Base-by-base conservation (phyloP, 495 filamentous ascomycete species). In the Podospora anserina region DNA sequence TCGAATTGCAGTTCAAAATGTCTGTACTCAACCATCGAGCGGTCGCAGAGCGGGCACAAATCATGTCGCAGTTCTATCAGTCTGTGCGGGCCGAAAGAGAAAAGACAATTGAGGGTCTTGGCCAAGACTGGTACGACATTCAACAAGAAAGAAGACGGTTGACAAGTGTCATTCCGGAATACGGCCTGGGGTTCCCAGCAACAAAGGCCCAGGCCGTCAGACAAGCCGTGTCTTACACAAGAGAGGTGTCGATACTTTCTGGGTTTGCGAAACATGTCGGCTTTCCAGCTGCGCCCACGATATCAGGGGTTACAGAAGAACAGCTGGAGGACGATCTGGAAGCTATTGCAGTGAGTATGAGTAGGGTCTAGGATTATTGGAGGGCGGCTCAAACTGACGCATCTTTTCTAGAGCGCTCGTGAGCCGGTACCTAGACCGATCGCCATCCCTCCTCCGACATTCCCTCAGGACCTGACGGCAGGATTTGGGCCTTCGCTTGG, bases 251-350 rank as follows among this genome's bases (percentile, higher is more conserved):
- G 5, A 85, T 97, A 16, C 85, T 99, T 66, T 89, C 93, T 7
- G 94, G 95, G 20, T 85, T 98, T 66, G 92, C 93, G 6, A 97
- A 97, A 77, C 92, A 97, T 78, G 87, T 96, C 63, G 95, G 95
- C 26, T 98, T 97, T 78, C 95, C 95, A 30, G 94, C 94, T 39
- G 94, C 94, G n/a, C 95, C 95, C 20, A 84, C 89, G 13, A 87
- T 99, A 69, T 79, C 84, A 28, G 85, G 89, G 27, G 91, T 89
- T 20, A 87, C 91, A 16, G 82, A 86, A 11, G 82, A 87, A 19
- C 92, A 96, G 68, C 79, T 93, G 27, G 91, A 96, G 49, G 90
- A 92, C 63, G 95, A 99, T 79, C 81, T 97, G 53, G 89, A 92
- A 75, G 90, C 88, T 68, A 97, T 99, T 85, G 90, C 88, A 60